phyloP scores from a whole-genome alignment of 257 asterid species.

The Capsicum chinense region DNA sequence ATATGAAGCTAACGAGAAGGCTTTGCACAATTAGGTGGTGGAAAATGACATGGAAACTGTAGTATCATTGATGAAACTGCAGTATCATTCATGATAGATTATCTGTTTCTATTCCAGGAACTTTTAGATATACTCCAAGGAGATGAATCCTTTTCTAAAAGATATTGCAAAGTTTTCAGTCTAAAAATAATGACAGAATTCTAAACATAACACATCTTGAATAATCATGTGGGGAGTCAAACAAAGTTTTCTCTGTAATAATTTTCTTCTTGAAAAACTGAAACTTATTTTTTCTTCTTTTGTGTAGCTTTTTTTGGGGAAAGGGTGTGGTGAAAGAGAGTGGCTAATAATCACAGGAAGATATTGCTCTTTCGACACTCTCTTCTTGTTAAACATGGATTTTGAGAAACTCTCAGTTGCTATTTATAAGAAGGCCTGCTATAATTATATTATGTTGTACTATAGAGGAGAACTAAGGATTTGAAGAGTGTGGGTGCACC shows the following conservation, averaged over 20 bases:
- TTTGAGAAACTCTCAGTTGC: not conserved
- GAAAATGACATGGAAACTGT: not conserved
- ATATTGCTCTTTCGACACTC: constrained; percentile 2
- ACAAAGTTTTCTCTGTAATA: not conserved
- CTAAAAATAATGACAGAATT: not conserved
- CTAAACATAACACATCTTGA: not conserved
- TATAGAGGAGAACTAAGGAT: too few relatives aligned
- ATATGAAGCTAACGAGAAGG: not conserved
- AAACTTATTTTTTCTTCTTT: not conserved
- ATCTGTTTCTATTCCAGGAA: not conserved
- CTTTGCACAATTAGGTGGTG: constrained; percentile 12
- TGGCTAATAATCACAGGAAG: not conserved
- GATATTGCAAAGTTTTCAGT: not conserved
- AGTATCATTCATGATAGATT: not conserved
- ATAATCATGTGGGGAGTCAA: not conserved
- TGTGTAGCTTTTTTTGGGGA: not conserved
- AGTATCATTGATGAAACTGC: not conserved
- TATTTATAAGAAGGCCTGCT: constrained; percentile 1
- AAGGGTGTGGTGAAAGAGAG: not conserved
- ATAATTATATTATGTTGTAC: not conserved
- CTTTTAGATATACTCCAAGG: not conserved
- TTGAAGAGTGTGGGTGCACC: too few relatives aligned
- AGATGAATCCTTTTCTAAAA: not conserved
- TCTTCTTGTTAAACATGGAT: not conserved
- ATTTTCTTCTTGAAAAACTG: not conserved